Evolutionary conservation across 148 eudicot species (phyloP).

Genomic region (Simmondsia chinensis): DNA sequence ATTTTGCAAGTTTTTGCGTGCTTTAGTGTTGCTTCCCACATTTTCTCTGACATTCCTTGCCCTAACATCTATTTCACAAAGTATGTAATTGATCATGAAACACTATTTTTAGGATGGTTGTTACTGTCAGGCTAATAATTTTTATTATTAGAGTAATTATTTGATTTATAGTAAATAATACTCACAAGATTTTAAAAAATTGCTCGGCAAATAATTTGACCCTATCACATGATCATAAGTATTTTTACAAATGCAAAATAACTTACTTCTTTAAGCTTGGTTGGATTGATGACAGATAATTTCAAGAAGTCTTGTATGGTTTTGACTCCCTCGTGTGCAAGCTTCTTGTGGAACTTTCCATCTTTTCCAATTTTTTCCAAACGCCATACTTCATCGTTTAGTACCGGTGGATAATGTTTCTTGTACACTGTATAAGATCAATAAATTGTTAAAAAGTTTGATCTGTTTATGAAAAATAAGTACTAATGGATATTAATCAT

Average conservation of each 20-base stretch:
- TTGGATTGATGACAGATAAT: conserved; percentile 23
- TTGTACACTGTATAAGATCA: conserved; percentile 36
- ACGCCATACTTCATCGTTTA: conserved; percentile 77
- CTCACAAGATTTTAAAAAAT: no score
- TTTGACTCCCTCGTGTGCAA: conserved; percentile 18
- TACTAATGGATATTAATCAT: no score
- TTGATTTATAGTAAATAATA: no score
- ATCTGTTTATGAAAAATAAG: neutral
- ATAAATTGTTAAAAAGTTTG: neutral
- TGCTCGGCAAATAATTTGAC: neutral
- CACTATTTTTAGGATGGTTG: no score
- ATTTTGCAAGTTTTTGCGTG: conserved; percentile 53
- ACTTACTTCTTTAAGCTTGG: conserved; percentile 37
- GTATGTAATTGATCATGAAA: neutral
- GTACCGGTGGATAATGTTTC: conserved; percentile 73
- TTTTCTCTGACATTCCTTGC: conserved; percentile 54
- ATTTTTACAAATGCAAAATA: neutral
- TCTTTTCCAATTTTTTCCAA: conserved; percentile 81
- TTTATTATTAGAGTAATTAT: no score
- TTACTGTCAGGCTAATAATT: no score
- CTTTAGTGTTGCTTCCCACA: conserved; percentile 53
- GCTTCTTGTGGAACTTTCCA: conserved; percentile 57
- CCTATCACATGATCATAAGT: neutral
- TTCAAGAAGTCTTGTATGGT: conserved; percentile 66
- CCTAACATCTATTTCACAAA: conserved; percentile 43